Conservation (phyloP, 176 grass and related monocot genomes). For the Zizania latifolia region DNA sequence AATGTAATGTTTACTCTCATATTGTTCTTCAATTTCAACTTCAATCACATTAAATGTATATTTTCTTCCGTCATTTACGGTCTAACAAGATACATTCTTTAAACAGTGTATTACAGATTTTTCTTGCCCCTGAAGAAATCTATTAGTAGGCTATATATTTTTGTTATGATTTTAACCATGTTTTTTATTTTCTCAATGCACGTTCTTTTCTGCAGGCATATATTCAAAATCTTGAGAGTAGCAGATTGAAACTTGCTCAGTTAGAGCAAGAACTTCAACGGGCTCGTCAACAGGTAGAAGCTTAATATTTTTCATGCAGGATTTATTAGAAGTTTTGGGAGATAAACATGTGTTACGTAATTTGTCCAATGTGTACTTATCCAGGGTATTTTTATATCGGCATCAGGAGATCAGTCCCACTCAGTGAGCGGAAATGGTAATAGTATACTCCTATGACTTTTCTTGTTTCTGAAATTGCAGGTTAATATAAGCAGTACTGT, state of each 20-base stretch:
- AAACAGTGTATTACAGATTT: background rate
- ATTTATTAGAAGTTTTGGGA: constrained; percentile 20
- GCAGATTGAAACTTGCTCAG: constrained; percentile 87
- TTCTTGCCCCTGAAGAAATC: background rate
- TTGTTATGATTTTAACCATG: background rate
- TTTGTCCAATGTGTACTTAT: constrained; percentile 33
- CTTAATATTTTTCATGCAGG: background rate
- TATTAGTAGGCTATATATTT: background rate
- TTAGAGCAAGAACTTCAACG: constrained; percentile 86
- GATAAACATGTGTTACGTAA: background rate
- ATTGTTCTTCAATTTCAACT: background rate
- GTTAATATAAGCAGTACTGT: background rate
- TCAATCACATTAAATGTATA: background rate
- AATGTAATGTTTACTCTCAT: no score
- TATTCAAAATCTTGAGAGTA: constrained; percentile 93
- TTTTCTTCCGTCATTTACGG: background rate
- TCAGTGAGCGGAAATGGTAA: constrained; percentile 68
- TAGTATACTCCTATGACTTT: constrained; percentile 10
- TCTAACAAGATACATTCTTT: background rate
- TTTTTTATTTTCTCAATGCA: background rate
- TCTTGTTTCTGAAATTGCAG: background rate
- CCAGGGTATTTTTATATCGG: constrained; percentile 94
- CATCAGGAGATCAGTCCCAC: constrained; percentile 67
- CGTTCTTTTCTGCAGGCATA: constrained; percentile 54
- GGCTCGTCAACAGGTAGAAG: constrained; percentile 68